Base-by-base conservation (phyloP, 192 early-diverging fungal genomes). In the Glomus cerebriforme region DNA sequence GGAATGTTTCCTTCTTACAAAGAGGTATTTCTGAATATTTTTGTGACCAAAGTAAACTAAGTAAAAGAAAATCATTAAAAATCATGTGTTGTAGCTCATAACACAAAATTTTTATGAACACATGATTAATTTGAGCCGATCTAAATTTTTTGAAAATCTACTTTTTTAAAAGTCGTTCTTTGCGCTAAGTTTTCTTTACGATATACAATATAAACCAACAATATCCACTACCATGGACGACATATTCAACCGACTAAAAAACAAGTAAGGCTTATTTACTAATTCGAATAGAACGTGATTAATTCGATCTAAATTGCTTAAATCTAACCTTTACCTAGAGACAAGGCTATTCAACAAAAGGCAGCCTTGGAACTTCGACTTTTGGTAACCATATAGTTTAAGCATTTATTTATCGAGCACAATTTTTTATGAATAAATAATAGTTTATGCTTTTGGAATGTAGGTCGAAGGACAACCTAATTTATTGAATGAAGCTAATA, bases 401-500 rank as follows among this genome's bases (percentile, higher is more conserved):
- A 26, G 15, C 59, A 13, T 34, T 43, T 17, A 63, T 43, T 32
- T 24, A 37, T 63, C 27, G 15, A 24, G n/a, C 24, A 13, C n/a
- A 22, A 35, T 2, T n/a, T 32, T 59, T 32, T 31, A 24, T 15
- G 3, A 31, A 59, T 37, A 62, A 34, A 54, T 31, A 59, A 62
- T 37, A 9, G 31, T 19, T 37, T 3, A 24, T 63, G 0, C 13
- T n/a, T 24, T 24, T 24, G 62, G 32, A 72, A n/a, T n/a, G 8
- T 31, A 77, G 75, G 75, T 77, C 37, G 75, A 77, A 31, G 75
- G 75, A 34, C 75, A 77, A 49, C 62, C 75, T 32, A 77, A 77
- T 77, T 24, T 77, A 62, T 66, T 77, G 26, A 77, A 77, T 59
- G 75, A 77, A 77, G 75, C 63, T 8, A 77, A 77, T 60, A 77